Evolutionary conservation across 352 stramenopile genomes (phyloP).

Genomic region (Phytophthora rubi): DNA sequence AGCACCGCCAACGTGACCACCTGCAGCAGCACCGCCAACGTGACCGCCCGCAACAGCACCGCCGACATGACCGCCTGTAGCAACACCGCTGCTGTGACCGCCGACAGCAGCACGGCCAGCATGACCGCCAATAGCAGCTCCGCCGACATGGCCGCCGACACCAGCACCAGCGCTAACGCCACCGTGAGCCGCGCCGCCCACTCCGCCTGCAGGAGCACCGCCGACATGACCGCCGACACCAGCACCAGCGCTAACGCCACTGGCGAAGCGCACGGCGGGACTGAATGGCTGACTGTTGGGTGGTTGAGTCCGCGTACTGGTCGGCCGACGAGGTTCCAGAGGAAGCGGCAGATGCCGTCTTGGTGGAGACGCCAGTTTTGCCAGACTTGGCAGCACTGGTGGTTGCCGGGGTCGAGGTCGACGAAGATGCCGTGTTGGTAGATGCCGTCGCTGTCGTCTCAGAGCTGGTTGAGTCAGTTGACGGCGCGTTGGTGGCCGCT

Average conservation of each 20-base stretch:
- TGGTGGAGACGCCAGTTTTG: conserved; percentile 24
- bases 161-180: neutral
- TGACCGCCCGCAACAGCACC: neutral
- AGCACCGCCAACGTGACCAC: neutral
- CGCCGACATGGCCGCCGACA: neutral
- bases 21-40: neutral
- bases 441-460: neutral
- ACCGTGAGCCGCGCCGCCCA: neutral
- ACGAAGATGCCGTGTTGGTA: neutral
- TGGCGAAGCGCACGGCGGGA: conserved; percentile 28
- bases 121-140: neutral
- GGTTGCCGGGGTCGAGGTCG: conserved; percentile 3
- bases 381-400: conserved; percentile 17
- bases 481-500: conserved; percentile 2
- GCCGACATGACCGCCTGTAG: neutral
- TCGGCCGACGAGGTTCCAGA: conserved; percentile 27
- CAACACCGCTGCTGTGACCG: neutral
- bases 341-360: conserved; percentile 12
- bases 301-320: conserved; percentile 30
- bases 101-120: neutral
- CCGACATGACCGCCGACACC: neutral
- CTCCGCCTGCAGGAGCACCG: neutral
- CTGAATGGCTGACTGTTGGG: conserved; percentile 25
- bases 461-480: conserved; percentile 1
- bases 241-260: too few relatives aligned